These are phyloP conservation scores for Fraxinus excelsior DNA, from an alignment of 257 asterid species.

Conservation along the genomic window DNA sequence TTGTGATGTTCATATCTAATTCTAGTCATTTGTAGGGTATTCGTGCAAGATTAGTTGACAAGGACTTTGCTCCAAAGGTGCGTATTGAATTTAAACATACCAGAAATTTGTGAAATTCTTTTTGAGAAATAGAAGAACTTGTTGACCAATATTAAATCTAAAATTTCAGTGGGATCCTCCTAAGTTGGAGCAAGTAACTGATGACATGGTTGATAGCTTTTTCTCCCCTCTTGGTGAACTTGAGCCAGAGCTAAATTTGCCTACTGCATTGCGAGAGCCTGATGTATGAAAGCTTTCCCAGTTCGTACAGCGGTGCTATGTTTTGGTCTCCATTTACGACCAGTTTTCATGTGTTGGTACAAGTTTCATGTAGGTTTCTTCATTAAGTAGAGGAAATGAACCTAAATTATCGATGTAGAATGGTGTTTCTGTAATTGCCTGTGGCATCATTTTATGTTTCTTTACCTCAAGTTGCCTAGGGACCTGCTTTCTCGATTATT, in stretches of 20 bases:
- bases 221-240: constrained; percentile 59
- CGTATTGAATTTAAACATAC: not conserved
- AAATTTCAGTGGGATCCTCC: constrained; percentile 74
- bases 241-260: constrained; percentile 80
- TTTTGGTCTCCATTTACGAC: not conserved
- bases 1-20: constrained; percentile 3
- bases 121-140: not conserved
- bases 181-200: constrained; percentile 70
- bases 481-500: too few relatives aligned
- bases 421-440: not conserved
- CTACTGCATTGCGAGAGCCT: constrained; percentile 86
- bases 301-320: not conserved
- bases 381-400: not conserved
- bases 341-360: not conserved
- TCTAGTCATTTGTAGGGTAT: constrained; percentile 59
- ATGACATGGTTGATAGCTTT: constrained; percentile 67
- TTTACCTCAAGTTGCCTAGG: too few relatives aligned
- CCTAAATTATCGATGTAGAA: not conserved
- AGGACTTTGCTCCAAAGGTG: constrained; percentile 97
- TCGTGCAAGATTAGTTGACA: constrained; percentile 90
- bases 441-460: too few relatives aligned
- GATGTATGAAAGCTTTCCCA: constrained; percentile 42
- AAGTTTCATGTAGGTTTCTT: not conserved
- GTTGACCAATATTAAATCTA: not conserved
- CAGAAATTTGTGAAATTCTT: not conserved